These are phyloP conservation scores for Apiosordaria backusii DNA, from an alignment of 495 filamentous ascomycete genomes.

Conservation along the genomic window DNA sequence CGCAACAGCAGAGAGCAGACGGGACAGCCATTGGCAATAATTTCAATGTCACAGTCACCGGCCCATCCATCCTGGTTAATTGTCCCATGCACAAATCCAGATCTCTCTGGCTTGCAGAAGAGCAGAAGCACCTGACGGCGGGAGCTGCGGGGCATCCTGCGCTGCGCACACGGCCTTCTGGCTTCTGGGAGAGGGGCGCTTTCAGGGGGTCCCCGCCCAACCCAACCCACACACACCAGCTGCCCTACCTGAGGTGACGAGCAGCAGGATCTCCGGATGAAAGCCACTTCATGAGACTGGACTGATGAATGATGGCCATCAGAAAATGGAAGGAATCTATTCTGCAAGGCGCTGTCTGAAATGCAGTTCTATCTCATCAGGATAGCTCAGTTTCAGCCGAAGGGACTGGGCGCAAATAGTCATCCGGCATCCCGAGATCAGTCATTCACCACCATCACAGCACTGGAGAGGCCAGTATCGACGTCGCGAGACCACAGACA, in stretches of 20 bases:
- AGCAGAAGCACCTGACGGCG: conserved; percentile 10
- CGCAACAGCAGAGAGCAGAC: conserved; percentile 17
- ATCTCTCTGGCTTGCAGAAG: conserved; percentile 13
- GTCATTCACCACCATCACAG: not conserved
- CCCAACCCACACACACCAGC: not conserved
- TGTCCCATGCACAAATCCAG: conserved; percentile 22
- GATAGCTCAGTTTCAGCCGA: not conserved
- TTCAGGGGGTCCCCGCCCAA: conserved; percentile 5
- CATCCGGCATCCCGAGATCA: not conserved
- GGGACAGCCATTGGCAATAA: conserved; percentile 25
- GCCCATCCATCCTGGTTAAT: conserved; percentile 27
- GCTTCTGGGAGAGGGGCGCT: not conserved
- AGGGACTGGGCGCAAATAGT: not conserved
- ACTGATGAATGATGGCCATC: not conserved
- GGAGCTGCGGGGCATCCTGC: conserved; percentile 14
- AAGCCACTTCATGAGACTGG: not conserved
- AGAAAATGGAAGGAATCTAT: not conserved
- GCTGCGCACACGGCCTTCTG: conserved; percentile 3
- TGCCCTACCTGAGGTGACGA: too few species aligned
- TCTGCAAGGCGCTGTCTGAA: not conserved
- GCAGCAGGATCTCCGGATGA: too few species aligned
- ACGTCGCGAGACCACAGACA: not conserved
- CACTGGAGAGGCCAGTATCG: not conserved
- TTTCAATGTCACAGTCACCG: conserved; percentile 27
- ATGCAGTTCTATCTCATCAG: not conserved